phyloP scores from a whole-genome alignment of 1,139 yeast species.

The Saccharomyces hybrid region DNA sequence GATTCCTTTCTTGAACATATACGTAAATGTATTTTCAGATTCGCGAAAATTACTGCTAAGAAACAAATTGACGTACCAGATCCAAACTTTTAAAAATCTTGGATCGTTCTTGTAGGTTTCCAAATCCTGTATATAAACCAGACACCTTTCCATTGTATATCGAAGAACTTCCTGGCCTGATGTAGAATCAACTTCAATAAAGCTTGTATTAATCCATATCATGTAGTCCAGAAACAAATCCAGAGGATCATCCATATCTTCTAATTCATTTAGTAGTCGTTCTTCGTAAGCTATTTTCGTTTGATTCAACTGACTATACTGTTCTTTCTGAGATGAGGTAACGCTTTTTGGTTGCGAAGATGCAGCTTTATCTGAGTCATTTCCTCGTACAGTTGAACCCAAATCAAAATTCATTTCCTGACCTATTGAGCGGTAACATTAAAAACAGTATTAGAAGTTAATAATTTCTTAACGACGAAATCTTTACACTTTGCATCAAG shows the following conservation, averaged over 20 bases:
- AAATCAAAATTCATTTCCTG: neutral
- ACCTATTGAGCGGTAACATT: neutral
- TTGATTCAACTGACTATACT: neutral
- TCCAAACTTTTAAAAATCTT: constrained; percentile 73
- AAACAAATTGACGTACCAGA: constrained; percentile 33
- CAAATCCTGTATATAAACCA: constrained; percentile 60
- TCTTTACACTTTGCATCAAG: neutral
- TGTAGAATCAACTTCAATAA: constrained; percentile 65
- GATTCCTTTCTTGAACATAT: constrained; percentile 64
- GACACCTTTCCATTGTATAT: constrained; percentile 60
- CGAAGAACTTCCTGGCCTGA: constrained; percentile 58
- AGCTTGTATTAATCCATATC: constrained; percentile 61
- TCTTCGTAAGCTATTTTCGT: constrained; percentile 36
- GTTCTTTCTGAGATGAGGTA: neutral
- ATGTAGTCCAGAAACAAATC: constrained; percentile 66
- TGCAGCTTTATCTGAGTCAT: neutral
- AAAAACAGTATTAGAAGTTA: neutral
- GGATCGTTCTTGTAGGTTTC: constrained; percentile 71
- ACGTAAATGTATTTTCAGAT: constrained; percentile 47
- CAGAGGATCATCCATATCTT: constrained; percentile 74
- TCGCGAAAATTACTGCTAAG: constrained; percentile 9
- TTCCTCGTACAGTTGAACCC: neutral
- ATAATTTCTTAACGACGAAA: neutral
- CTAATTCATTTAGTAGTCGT: constrained; percentile 38
- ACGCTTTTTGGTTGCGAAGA: neutral